phyloP scores from a whole-genome alignment of 164 flowering plant genomes.

The Umbellularia californica region DNA sequence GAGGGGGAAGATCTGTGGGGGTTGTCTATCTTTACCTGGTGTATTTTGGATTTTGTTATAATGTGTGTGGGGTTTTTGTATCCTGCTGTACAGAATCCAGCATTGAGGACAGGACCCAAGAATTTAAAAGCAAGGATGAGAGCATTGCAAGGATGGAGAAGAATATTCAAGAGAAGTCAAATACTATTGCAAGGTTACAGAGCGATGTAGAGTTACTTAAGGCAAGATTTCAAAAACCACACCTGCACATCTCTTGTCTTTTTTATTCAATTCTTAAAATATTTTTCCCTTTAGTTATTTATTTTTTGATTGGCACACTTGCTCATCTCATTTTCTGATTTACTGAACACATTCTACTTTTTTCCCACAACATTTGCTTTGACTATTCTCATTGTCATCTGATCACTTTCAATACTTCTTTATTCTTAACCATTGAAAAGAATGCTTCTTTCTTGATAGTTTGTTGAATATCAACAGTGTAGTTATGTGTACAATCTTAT shows the following conservation, averaged over 20 bases:
- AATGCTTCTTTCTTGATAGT: not conserved
- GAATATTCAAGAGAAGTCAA: slow-evolving; percentile 46
- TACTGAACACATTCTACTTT: not conserved
- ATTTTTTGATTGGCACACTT: no score
- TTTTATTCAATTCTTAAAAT: no score
- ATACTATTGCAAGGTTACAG: slow-evolving; percentile 45
- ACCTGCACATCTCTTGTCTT: no score
- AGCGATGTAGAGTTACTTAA: slow-evolving; percentile 42
- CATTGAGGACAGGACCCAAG: slow-evolving; percentile 44
- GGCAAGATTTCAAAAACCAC: slow-evolving; percentile 22
- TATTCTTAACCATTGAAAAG: not conserved
- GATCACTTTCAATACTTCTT: not conserved
- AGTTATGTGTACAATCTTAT: no score
- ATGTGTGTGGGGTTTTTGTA: not conserved
- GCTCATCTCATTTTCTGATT: not conserved
- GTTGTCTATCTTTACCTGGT: no score
- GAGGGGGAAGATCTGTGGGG: no score
- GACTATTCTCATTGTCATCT: no score
- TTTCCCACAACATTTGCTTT: not conserved
- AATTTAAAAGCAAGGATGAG: slow-evolving; percentile 61
- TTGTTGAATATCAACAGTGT: not conserved
- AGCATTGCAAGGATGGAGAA: slow-evolving; percentile 48
- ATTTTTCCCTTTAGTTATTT: no score
- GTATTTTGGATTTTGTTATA: no score
- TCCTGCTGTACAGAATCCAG: slow-evolving; percentile 36